phyloP scores from a whole-genome alignment of 371 early-diverging fungal genomes.

The Basidiobolus meristosporus region DNA sequence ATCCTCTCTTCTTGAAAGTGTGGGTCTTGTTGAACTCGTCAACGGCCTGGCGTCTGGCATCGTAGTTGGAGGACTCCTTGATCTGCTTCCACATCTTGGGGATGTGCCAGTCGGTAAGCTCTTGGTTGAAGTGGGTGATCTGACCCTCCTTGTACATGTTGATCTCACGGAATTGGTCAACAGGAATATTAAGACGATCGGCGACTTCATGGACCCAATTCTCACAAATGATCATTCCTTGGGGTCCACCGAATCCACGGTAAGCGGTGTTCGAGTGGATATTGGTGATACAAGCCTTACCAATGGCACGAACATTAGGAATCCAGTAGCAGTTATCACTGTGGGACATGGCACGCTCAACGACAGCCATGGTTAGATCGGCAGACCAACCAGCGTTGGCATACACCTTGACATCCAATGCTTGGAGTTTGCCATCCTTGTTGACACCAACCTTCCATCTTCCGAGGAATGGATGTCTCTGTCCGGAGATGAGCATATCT shows the following conservation, averaged over 20 bases:
- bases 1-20: conserved; percentile 48
- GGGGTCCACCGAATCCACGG: conserved; percentile 58
- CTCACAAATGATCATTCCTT: conserved; percentile 55
- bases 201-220: conserved; percentile 47
- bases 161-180: conserved; percentile 22
- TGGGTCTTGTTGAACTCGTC: conserved; percentile 34
- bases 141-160: conserved; percentile 49
- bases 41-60: conserved; percentile 17
- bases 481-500: conserved; percentile 54
- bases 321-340: conserved; percentile 50
- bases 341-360: conserved; percentile 49
- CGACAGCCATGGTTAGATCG: conserved; percentile 41
- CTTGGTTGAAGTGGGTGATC: conserved; percentile 36
- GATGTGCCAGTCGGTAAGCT: conserved; percentile 40
- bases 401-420: conserved; percentile 26
- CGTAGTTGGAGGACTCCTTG: conserved; percentile 15
- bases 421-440: conserved; percentile 31
- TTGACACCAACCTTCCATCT: conserved; percentile 46
- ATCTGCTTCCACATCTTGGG: conserved; percentile 38
- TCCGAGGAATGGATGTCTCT: conserved; percentile 55
- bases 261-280: conserved; percentile 58
- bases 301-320: conserved; percentile 30
- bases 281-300: conserved; percentile 52
- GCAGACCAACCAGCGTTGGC: conserved; percentile 49
- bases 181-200: conserved; percentile 24